These are phyloP conservation scores for Solanum raphanifolium DNA, from an alignment of 257 asterid genomes.

Conservation along the genomic window DNA sequence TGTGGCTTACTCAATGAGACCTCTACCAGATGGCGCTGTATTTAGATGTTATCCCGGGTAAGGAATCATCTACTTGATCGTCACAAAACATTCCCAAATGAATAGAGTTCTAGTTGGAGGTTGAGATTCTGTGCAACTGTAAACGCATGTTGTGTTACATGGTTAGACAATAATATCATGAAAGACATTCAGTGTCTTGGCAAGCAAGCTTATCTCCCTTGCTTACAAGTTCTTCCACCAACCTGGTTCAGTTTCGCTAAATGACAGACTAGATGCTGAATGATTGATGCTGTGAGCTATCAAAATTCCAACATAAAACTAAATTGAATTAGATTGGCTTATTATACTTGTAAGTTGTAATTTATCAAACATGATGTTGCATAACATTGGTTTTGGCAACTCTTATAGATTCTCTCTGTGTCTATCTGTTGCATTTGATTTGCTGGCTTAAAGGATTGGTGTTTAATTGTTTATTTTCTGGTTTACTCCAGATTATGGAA, in stretches of 20 bases:
- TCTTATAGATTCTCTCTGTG: not conserved
- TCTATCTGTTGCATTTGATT: not conserved
- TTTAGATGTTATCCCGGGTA: slow-evolving; percentile 95
- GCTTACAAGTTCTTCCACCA: not conserved
- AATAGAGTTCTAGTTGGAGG: not conserved
- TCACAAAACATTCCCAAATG: not conserved
- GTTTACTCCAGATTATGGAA: slow-evolving; percentile 60
- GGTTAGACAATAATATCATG: not conserved
- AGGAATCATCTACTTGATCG: slow-evolving; percentile 11
- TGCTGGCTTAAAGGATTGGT: not conserved
- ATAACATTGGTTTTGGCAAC: not conserved
- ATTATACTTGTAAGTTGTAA: not conserved
- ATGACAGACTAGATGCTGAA: not conserved
- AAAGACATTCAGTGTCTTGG: not conserved
- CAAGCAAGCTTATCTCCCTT: not conserved
- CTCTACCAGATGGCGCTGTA: slow-evolving; percentile 77
- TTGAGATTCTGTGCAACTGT: not conserved
- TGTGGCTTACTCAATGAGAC: slow-evolving; percentile 81
- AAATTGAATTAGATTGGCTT: not conserved
- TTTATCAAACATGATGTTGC: not conserved
- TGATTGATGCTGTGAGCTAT: not conserved
- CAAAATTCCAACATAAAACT: not conserved
- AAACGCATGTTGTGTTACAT: not conserved
- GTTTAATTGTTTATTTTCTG: not conserved
- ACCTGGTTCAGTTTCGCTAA: not conserved